Base-by-base conservation (phyloP, 352 stramenopile species). In the Globisporangium polare region DNA sequence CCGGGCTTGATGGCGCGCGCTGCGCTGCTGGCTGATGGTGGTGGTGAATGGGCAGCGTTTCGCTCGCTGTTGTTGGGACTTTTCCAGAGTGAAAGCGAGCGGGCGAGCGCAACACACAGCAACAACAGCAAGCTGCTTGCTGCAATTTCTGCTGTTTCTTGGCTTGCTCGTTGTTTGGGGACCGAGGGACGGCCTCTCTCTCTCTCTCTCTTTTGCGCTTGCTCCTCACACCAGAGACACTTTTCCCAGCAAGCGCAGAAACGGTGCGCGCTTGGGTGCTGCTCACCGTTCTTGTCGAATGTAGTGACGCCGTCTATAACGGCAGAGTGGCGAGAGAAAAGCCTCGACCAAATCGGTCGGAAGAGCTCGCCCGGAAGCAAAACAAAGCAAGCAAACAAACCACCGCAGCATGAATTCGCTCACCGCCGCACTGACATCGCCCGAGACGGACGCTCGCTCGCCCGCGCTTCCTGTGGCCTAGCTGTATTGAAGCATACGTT, bases 151-250 rank as follows among this genome's bases (percentile, higher is more conserved):
- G 50, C 50, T 56, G 29, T 56, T 56, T 52, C 39, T 41, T 39
- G 9, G 29, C 49, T 51, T 33, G 45, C 22, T n/a, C 5, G 18
- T 43, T 43, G 37, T 43, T 15, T 43, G 37, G 1, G 29, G 42
- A n/a, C 12, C 26, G 22, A 43, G 33, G 33, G 33, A 39, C 33
- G 33, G 33, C 33, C 33, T 39, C 33, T 39, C 33, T 35, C 29
- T 35, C 9, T 35, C 9, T 5, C 29, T 15, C 18, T 45, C 41
- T 50, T 20, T 33, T 45, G 24, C n/a, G 12, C 47, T 17, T 42
- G 18, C 49, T 56, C 50, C 50, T 56, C 50, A 29, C 39, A 29
- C 39, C 50, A 64, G 58, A 64, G 58, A 64, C 58, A 64, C 58
- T 42, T n/a, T n/a, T n/a, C n/a, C 47, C 46, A 22, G 15, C 6